phyloP scores from a whole-genome alignment of 164 flowering plant species.

The Echeveria elegans region DNA sequence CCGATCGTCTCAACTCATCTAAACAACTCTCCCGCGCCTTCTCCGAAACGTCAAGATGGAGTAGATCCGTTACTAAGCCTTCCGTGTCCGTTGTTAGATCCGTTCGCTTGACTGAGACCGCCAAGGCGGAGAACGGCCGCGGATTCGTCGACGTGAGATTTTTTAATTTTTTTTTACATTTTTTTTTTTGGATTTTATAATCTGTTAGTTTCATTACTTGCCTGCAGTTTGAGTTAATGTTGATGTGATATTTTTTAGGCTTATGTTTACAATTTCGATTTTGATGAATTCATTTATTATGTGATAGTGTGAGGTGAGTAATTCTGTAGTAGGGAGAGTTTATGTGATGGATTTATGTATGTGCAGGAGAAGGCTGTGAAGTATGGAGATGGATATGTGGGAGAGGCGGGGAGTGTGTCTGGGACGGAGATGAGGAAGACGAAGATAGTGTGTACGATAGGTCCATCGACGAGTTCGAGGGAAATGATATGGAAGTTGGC shows the following conservation, averaged over 20 bases:
- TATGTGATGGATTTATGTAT: neutral
- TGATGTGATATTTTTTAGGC: neutral
- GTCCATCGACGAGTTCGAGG: conserved; percentile 82
- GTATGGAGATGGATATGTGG: neutral
- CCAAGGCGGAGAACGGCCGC: neutral
- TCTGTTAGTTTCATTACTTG: neutral
- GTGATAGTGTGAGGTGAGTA: neutral
- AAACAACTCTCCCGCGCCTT: neutral
- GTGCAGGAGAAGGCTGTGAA: conserved; percentile 3
- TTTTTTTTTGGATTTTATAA: neutral
- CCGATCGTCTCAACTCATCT: neutral
- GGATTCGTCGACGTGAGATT: neutral
- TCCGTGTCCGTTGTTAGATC: neutral
- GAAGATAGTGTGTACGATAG: conserved; percentile 93
- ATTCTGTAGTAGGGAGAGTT: too few relatives aligned
- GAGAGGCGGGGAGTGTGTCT: neutral
- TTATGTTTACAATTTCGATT: neutral
- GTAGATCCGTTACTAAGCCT: neutral
- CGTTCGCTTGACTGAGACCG: neutral
- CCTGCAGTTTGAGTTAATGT: neutral
- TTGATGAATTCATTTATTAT: neutral
- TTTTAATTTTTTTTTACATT: neutral
- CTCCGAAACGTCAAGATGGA: neutral
- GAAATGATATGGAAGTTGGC: conserved; percentile 99
- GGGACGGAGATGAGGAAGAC: conserved; percentile 42